Evolutionary conservation across 441 rosid genomes (phyloP), one percentile per base, ranked within the genome.

Genomic region (Pelargonium cotyledonis): DNA sequence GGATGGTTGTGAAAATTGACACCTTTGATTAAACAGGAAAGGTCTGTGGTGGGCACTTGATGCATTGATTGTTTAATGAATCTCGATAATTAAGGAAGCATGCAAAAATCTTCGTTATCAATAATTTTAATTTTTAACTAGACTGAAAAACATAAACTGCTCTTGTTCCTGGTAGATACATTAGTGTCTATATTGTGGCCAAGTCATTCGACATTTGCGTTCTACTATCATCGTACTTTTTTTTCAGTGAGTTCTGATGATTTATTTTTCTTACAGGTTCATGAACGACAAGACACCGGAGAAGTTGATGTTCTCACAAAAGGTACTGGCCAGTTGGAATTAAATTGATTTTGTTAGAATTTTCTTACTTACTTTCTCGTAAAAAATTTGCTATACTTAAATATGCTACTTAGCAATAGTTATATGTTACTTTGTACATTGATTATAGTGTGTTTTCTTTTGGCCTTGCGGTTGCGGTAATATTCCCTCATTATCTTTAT

Each of bases 251-350:
- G 0, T 4, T 38, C 21, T 51, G 23, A 14, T 11, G 8, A 26
- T 31, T 63, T 11, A 51, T 67, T 18, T 29, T 65, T 55, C 55
- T 58, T 26, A 35, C 72, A 88, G 92, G 88, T 91, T 71, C 94
- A 88, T 75, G 89, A 89, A 76, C 80, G 76, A 63, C 72, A 44
- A 62, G 72, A 79, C 69, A 75, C 80, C 2, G 76, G 75, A 61
- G 86, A 85, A 80, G 80, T 80, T 70, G 88, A 88, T 74, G 74
- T 89, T 71, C 84, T 91, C 53, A 88, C 97, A 8, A 88, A 89
- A 86, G 97, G 90, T 88, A 0, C 62, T 18, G 3, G 19, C 16
- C 11, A 8, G 29, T 57, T 19, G 10, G 40, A 57, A 57, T 18
- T 57, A 57, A 16, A 57, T 18, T 16, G 23, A 7, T 16, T 55